These are phyloP conservation scores for Luffa aegyptiaca DNA, from an alignment of 306 rosid species.

Conservation along the genomic window DNA sequence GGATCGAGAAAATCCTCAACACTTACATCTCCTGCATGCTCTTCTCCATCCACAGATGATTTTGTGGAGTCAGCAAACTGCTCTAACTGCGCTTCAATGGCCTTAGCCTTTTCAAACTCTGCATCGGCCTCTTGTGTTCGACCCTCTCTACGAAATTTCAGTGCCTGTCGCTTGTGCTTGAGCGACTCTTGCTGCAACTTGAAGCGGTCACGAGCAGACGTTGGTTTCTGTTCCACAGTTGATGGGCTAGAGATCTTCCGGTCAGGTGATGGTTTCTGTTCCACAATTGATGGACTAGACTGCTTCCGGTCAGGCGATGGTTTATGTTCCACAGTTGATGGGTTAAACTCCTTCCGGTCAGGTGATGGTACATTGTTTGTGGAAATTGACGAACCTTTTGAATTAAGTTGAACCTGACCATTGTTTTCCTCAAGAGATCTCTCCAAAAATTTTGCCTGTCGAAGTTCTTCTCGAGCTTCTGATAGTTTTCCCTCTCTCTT, in stretches of 20 bases:
- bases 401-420: constrained; percentile 21
- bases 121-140: constrained; percentile 77
- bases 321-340: constrained; percentile 12
- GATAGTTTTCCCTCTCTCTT: constrained; percentile 84
- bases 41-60: constrained; percentile 15
- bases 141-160: constrained; percentile 83
- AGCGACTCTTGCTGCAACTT: constrained; percentile 96
- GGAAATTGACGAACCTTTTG: constrained; percentile 20
- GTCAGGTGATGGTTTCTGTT: constrained; percentile 20
- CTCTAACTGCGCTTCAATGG: constrained; percentile 74
- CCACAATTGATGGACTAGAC: constrained; percentile 17
- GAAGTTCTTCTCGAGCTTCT: constrained; percentile 86
- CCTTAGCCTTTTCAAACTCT: constrained; percentile 79
- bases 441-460: constrained; percentile 71
- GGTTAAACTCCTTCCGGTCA: constrained; percentile 29
- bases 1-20: constrained; percentile 96
- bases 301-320: constrained; percentile 32
- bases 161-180: constrained; percentile 78
- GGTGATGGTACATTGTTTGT: constrained; percentile 18
- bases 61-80: constrained; percentile 39
- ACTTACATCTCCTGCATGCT: constrained; percentile 33
- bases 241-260: constrained; percentile 32
- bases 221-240: constrained; percentile 24
- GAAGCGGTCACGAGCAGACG: constrained; percentile 84
- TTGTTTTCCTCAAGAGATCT: constrained; percentile 49